Conservation (phyloP, 176 grass and related monocot genomes). For the Coix lacrymajobi region DNA sequence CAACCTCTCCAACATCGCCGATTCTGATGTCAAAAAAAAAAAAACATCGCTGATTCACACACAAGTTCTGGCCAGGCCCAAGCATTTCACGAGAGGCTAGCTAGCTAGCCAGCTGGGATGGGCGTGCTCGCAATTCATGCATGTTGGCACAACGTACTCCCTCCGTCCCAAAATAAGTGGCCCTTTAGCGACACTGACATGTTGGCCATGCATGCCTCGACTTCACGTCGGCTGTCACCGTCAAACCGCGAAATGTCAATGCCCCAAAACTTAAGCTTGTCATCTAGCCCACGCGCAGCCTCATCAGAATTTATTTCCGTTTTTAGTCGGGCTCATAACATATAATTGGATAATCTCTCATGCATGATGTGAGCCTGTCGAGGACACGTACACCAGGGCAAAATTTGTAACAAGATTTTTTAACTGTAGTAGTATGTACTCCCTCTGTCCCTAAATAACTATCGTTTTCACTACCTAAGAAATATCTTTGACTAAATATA, state of each 20-base stretch:
- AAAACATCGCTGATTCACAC: no score
- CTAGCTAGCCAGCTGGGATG: background rate
- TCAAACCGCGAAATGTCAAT: constrained; percentile 10
- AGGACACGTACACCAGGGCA: background rate
- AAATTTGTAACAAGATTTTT: background rate
- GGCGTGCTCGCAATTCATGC: background rate
- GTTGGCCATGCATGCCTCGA: background rate
- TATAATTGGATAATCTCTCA: background rate
- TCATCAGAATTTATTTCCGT: background rate
- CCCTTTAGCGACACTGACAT: constrained; percentile 22
- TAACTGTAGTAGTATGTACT: no score
- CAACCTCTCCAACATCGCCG: background rate
- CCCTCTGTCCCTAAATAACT: no score
- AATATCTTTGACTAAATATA: no score
- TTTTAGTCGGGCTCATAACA: background rate
- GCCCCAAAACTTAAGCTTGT: constrained; percentile 8
- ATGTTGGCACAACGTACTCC: no score
- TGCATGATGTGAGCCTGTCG: background rate
- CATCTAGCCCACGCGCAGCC: background rate
- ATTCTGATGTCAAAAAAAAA: no score
- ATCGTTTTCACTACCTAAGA: no score
- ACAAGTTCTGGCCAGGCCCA: constrained; percentile 13
- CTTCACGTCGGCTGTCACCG: constrained; percentile 3
- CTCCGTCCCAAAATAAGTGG: no score
- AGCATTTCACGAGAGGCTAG: background rate